Conservation (phyloP, 2,329 filamentous ascomycete genomes). For the Epichloe uncinata region DNA sequence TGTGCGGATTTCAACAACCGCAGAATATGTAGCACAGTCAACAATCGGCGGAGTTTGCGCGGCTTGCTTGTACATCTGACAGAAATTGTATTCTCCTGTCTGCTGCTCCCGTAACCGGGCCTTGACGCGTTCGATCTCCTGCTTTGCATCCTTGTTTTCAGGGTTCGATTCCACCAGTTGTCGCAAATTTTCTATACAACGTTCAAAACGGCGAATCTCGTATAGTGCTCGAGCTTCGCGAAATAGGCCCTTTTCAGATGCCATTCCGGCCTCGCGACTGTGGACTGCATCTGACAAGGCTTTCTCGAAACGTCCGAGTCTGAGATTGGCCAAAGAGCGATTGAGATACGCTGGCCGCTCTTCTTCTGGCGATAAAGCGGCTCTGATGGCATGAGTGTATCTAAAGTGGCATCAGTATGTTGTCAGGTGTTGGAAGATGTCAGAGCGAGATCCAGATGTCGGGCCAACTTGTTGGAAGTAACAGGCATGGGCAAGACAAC, state of each 20-base stretch:
- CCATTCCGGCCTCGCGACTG: conserved; percentile 5
- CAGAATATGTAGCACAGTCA: conserved; percentile 33
- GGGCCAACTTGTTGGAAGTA: too few species aligned
- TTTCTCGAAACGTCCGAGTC: conserved; percentile 14
- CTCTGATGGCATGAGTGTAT: conserved; percentile 23
- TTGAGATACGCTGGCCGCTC: conserved; percentile 20
- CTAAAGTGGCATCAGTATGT: conserved; percentile 10
- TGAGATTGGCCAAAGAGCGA: conserved; percentile 22
- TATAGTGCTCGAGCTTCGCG: conserved; percentile 33
- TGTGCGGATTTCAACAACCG: conserved; percentile 25
- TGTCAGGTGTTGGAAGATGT: too few species aligned
- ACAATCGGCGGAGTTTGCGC: conserved; percentile 12
- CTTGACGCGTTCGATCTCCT: conserved; percentile 11
- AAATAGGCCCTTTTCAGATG: conserved; percentile 30
- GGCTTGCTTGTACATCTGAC: not conserved
- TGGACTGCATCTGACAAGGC: conserved; percentile 18
- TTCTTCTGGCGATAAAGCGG: conserved; percentile 22
- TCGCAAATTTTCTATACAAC: conserved; percentile 22
- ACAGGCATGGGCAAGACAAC: not conserved
- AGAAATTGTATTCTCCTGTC: conserved; percentile 26
- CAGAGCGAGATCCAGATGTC: too few species aligned
- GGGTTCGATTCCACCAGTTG: not conserved
- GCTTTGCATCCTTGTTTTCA: not conserved
- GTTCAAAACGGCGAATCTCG: conserved; percentile 22
- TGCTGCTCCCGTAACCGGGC: conserved; percentile 24